Evolutionary conservation across 495 filamentous ascomycete genomes (phyloP).

Genomic region (Astrocystis sublimbata): DNA sequence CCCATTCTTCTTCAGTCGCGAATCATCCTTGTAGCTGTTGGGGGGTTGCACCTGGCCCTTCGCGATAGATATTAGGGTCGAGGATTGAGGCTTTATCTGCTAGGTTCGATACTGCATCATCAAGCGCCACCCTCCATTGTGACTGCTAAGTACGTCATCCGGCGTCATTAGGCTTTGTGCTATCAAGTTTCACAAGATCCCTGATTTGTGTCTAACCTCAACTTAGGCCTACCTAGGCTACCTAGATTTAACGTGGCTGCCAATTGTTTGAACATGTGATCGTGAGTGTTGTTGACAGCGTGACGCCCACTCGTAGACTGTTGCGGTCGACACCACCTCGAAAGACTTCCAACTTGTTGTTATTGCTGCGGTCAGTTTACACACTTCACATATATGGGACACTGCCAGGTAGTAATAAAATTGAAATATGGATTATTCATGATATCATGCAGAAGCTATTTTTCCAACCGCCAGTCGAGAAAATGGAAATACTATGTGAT

Average conservation of each 20-base stretch:
- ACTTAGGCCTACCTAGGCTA: not conserved
- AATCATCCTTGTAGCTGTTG: no score
- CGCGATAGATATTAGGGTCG: not conserved
- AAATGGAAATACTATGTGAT: not conserved
- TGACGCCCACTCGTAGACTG: no score
- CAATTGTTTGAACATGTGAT: not conserved
- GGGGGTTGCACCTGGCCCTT: no score
- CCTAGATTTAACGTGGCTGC: constrained; percentile 1
- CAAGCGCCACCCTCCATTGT: constrained; percentile 14
- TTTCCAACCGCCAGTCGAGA: not conserved
- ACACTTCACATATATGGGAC: no score
- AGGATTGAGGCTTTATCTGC: not conserved
- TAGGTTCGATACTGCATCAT: constrained; percentile 7
- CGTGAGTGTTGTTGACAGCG: no score
- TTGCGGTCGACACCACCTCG: no score
- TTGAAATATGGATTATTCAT: not conserved
- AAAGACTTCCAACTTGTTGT: no score
- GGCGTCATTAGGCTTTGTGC: constrained; percentile 24
- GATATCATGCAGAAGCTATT: not conserved
- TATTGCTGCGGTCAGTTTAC: no score
- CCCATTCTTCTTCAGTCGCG: not conserved
- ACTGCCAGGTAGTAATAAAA: no score
- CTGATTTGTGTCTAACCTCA: not conserved
- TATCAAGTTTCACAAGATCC: constrained; percentile 3
- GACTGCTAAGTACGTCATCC: constrained; percentile 24